A percentile compares a stretch with the other conserved stretches of the same genome.
Conservation (phyloP, 805 yeast species). For the Ogataea polymorpha region DNA sequence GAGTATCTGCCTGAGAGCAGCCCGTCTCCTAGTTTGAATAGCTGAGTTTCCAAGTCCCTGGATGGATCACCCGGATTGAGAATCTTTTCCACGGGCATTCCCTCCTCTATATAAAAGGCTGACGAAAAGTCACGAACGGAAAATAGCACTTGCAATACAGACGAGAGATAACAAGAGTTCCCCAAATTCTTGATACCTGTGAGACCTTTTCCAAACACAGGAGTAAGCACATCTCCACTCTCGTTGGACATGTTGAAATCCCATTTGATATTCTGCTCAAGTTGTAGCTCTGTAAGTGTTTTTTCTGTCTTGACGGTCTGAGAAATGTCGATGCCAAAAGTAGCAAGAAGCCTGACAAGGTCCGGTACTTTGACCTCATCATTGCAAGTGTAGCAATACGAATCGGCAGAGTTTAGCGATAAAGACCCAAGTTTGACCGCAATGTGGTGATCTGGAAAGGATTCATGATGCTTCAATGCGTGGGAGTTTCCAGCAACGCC, state of each 20-base stretch:
- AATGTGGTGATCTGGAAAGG: constrained; percentile 58
- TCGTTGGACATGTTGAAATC: constrained; percentile 78
- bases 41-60: constrained; percentile 66
- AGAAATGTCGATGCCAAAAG: constrained; percentile 65
- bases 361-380: constrained; percentile 82
- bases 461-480: constrained; percentile 69
- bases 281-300: constrained; percentile 80
- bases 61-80: constrained; percentile 49
- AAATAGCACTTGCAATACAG: constrained; percentile 73
- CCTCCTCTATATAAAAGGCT: constrained; percentile 36
- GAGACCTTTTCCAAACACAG: constrained; percentile 70
- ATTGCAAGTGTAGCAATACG: constrained; percentile 83
- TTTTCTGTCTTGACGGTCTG: constrained; percentile 74
- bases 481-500: constrained; percentile 93
- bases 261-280: constrained; percentile 93
- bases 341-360: constrained; percentile 43
- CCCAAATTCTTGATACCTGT: constrained; percentile 91
- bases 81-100: constrained; percentile 33
- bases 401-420: constrained; percentile 74
- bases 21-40: constrained; percentile 79
- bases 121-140: constrained; percentile 38
- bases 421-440: constrained; percentile 92
- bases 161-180: constrained; percentile 86
- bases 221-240: constrained; percentile 60
- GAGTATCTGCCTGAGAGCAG: constrained; percentile 72